phyloP scores from a whole-genome alignment of 176 grass and related monocot genomes.

The Carex pumila region DNA sequence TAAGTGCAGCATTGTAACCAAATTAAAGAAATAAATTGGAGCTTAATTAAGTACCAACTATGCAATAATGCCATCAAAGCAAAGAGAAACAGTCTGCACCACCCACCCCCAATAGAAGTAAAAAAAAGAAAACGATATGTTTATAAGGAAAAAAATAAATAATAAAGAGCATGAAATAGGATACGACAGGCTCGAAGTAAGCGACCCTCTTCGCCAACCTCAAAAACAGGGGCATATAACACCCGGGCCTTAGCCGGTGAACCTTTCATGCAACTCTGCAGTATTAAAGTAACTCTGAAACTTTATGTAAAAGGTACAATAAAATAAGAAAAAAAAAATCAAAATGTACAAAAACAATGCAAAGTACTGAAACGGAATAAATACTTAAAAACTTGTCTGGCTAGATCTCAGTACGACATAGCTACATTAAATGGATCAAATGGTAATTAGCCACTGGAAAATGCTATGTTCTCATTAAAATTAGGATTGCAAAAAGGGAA shows the following conservation, averaged over 20 bases:
- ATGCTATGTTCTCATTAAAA: background rate
- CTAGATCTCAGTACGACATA: background rate
- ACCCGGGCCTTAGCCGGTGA: constrained; percentile 69
- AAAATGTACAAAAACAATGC: background rate
- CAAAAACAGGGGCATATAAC: constrained; percentile 73
- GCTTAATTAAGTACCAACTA: background rate
- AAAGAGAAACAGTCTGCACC: background rate
- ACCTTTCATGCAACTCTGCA: constrained; percentile 87
- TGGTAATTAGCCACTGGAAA: background rate
- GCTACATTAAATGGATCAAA: background rate
- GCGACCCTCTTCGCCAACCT: constrained; percentile 72
- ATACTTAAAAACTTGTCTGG: background rate
- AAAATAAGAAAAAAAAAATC: background rate
- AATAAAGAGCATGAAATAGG: constrained; percentile 31
- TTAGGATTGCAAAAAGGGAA: background rate
- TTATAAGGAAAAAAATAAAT: background rate
- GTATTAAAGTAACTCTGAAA: constrained; percentile 3
- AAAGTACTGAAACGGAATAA: background rate
- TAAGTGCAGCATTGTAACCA: background rate
- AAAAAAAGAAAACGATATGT: background rate
- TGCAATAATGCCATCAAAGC: background rate
- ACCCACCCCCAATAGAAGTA: background rate
- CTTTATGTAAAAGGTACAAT: background rate
- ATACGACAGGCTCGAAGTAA: constrained; percentile 77
- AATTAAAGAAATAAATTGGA: background rate